Evolutionary conservation across 176 grass and related monocot genomes (phyloP).

Genomic region (Metroxylon sagu): DNA sequence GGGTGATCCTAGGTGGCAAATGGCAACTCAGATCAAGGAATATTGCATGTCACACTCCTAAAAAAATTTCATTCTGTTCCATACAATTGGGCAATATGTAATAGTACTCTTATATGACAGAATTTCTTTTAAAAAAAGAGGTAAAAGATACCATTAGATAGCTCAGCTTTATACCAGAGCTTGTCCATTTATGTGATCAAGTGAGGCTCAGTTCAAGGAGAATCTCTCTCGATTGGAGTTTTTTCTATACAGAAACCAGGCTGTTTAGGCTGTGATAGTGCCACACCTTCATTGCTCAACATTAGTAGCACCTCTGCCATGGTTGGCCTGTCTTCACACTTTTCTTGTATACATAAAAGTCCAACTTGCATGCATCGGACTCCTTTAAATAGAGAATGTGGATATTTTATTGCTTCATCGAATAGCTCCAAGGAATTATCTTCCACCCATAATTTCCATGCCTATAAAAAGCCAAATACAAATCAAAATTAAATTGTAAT

Average conservation of each 20-base stretch:
- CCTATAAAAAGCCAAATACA: neutral
- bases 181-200: too few relatives aligned
- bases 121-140: too few relatives aligned
- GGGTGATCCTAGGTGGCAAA: too few relatives aligned
- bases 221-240: too few relatives aligned
- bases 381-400: neutral
- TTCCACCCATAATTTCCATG: neutral
- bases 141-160: too few relatives aligned
- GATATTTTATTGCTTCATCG: neutral
- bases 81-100: too few relatives aligned
- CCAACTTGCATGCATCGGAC: neutral
- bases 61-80: too few relatives aligned
- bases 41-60: too few relatives aligned
- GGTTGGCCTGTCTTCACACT: neutral
- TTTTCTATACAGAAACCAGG: neutral
- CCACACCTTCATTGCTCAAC: neutral
- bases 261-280: neutral
- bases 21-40: too few relatives aligned
- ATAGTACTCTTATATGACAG: too few relatives aligned
- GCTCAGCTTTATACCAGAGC: too few relatives aligned
- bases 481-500: neutral
- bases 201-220: too few relatives aligned
- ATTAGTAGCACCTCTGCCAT: neutral
- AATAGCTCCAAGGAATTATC: neutral
- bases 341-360: conserved; percentile 1